A percentile compares a stretch with the other conserved stretches of the same genome.
Conservation (phyloP, 495 filamentous ascomycete genomes). For the Trichoderma erinaceum region DNA sequence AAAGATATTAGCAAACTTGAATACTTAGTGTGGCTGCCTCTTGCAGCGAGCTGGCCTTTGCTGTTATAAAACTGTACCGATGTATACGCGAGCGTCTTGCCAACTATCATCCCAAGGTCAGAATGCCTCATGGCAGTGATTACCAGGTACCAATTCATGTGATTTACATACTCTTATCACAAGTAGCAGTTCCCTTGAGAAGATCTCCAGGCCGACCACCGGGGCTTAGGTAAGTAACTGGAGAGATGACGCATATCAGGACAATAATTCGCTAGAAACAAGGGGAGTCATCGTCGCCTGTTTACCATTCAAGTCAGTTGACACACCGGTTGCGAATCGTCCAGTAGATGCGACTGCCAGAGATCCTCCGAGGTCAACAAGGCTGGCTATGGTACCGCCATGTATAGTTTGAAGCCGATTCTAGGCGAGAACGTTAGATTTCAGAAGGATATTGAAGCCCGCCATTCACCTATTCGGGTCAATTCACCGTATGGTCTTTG, state of each 20-base stretch:
- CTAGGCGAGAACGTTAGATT: constrained; percentile 36
- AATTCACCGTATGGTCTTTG: constrained; percentile 77
- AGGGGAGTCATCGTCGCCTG: constrained; percentile 6
- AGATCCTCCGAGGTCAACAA: constrained; percentile 93
- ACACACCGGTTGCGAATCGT: constrained; percentile 82
- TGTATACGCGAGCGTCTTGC: constrained; percentile 88
- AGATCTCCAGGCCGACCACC: constrained; percentile 79
- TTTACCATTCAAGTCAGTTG: constrained; percentile 83
- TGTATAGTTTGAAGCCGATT: constrained; percentile 88
- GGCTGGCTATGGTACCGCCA: constrained; percentile 89
- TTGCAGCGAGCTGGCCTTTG: constrained; percentile 72
- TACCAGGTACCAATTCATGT: neutral
- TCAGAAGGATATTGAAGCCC: neutral
- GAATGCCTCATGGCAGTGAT: neutral
- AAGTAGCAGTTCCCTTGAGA: constrained; percentile 60
- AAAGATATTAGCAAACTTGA: constrained; percentile 24
- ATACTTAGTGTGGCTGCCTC: constrained; percentile 95
- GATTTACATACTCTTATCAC: constrained; percentile 70
- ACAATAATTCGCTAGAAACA: neutral
- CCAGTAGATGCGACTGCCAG: constrained; percentile 89
- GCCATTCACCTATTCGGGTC: neutral
- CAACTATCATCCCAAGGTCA: constrained; percentile 50
- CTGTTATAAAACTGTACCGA: constrained; percentile 69
- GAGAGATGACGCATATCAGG: constrained; percentile 14
- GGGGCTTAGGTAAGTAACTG: constrained; percentile 84